These are phyloP conservation scores for Aspergillus cristatus DNA, from an alignment of 495 filamentous ascomycete species.

Conservation along the genomic window DNA sequence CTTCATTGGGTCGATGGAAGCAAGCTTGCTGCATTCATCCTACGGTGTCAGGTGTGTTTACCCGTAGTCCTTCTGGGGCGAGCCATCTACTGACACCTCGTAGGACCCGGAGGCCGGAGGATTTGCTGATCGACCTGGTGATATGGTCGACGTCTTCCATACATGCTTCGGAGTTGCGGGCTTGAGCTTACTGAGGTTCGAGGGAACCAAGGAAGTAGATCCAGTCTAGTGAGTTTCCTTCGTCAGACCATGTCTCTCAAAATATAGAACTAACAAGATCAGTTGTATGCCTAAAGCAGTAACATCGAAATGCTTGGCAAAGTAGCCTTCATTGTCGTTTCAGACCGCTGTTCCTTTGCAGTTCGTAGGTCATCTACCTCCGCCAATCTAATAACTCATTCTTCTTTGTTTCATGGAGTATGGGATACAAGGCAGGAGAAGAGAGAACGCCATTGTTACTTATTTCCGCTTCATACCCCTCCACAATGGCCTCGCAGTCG, in stretches of 20 bases:
- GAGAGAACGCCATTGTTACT: constrained; percentile 39
- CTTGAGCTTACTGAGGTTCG: constrained; percentile 68
- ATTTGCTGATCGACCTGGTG: constrained; percentile 79
- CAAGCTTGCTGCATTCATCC: constrained; percentile 69
- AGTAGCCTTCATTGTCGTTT: constrained; percentile 6
- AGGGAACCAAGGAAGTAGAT: constrained; percentile 72
- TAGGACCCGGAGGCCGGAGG: constrained; percentile 78
- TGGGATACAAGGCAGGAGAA: constrained; percentile 73
- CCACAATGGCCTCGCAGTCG: constrained; percentile 26
- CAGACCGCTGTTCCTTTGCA: not conserved
- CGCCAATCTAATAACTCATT: constrained; percentile 69
- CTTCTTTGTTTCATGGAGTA: constrained; percentile 34
- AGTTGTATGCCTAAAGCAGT: constrained; percentile 70
- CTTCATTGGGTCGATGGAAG: constrained; percentile 84
- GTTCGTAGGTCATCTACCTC: constrained; percentile 36
- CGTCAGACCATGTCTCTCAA: too few relatives aligned
- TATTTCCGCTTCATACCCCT: constrained; percentile 41
- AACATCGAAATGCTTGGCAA: constrained; percentile 44
- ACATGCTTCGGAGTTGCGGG: constrained; percentile 85
- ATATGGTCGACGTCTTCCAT: constrained; percentile 97
- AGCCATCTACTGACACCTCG: constrained; percentile 12
- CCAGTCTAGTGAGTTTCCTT: constrained; percentile 63
- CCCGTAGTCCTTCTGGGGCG: not conserved
- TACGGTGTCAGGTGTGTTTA: constrained; percentile 60
- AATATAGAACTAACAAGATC: constrained; percentile 4